phyloP scores from a whole-genome alignment of 2,329 filamentous ascomycete genomes.

The Apiospora aurea region DNA sequence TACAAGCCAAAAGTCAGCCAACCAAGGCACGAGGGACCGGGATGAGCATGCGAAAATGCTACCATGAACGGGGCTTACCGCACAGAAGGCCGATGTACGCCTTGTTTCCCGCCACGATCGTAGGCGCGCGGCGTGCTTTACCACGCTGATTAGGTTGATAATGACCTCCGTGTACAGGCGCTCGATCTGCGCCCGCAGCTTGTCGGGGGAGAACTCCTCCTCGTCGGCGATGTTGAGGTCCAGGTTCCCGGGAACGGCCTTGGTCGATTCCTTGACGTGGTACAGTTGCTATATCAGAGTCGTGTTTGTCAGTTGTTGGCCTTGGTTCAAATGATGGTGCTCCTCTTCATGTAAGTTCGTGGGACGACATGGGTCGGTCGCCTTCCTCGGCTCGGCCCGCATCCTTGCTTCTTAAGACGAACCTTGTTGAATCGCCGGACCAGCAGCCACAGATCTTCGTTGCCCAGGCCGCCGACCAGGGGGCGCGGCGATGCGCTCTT shows the following conservation, averaged over 20 bases:
- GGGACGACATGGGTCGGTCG: not conserved
- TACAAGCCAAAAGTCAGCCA: slow-evolving; percentile 26
- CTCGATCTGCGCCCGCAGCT: slow-evolving; percentile 79
- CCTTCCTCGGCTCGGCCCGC: not conserved
- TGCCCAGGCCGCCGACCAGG: slow-evolving; percentile 71
- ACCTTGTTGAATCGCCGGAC: slow-evolving; percentile 78
- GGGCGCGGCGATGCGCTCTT: slow-evolving; percentile 61
- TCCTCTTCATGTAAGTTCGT: not conserved
- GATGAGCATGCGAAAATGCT: too few species aligned
- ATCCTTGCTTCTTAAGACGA: slow-evolving; percentile 21
- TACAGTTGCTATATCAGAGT: slow-evolving; percentile 55
- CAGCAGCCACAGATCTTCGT: slow-evolving; percentile 77
- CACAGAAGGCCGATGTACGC: slow-evolving; percentile 71
- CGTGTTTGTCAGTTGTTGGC: not conserved
- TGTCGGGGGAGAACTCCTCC: slow-evolving; percentile 86
- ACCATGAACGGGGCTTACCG: slow-evolving; percentile 44
- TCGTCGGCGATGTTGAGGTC: slow-evolving; percentile 84
- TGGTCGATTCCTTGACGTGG: slow-evolving; percentile 71
- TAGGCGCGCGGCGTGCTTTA: slow-evolving; percentile 78
- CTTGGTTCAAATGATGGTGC: too few species aligned
- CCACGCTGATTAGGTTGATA: slow-evolving; percentile 63
- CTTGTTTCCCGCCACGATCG: slow-evolving; percentile 80
- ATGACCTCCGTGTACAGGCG: slow-evolving; percentile 80
- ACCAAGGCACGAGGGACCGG: not conserved
- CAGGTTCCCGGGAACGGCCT: slow-evolving; percentile 69